Percentiles rank a stretch among this genome's conserved stretches.
phyloP scores from a whole-genome alignment of 2,329 filamentous ascomycete genomes.

The Colletotrichum cereale region DNA sequence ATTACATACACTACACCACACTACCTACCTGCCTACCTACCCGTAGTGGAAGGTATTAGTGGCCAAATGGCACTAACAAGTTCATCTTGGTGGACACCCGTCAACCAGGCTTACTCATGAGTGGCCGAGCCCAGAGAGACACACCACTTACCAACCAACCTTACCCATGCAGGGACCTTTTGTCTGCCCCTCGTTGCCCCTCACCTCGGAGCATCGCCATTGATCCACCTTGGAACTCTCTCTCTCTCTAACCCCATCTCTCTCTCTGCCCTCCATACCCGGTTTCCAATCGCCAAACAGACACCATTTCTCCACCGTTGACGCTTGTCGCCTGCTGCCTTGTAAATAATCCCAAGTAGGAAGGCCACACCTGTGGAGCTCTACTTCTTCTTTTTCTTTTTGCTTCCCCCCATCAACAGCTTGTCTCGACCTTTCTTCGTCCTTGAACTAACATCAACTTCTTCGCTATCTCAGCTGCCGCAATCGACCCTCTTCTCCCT shows the following conservation, averaged over 20 bases:
- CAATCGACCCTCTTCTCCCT: slow-evolving; percentile 18
- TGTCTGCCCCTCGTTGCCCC: slow-evolving; percentile 41
- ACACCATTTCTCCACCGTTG: slow-evolving; percentile 20
- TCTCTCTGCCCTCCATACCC: neutral
- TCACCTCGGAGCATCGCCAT: slow-evolving; percentile 36
- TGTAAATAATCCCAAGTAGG: slow-evolving; percentile 31
- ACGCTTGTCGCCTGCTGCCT: slow-evolving; percentile 25
- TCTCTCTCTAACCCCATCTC: neutral
- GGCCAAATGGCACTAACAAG: neutral
- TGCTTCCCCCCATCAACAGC: neutral
- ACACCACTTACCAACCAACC: slow-evolving; percentile 11
- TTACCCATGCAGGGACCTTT: slow-evolving; percentile 41
- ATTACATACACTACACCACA: too few relatives aligned
- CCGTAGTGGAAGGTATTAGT: slow-evolving; percentile 21
- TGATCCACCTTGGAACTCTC: slow-evolving; percentile 31
- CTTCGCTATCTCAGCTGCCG: slow-evolving; percentile 6
- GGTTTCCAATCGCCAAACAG: slow-evolving; percentile 19
- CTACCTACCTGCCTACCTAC: neutral
- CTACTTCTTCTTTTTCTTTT: slow-evolving; percentile 20
- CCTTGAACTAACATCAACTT: slow-evolving; percentile 24
- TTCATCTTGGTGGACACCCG: neutral
- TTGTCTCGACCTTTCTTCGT: neutral
- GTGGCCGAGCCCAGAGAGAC: neutral
- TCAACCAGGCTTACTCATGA: slow-evolving; percentile 17
- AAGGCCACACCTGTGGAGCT: slow-evolving; percentile 37